Evolutionary conservation across 768 basidiomycete genomes (phyloP).

Genomic region (Lentinula detonsa): DNA sequence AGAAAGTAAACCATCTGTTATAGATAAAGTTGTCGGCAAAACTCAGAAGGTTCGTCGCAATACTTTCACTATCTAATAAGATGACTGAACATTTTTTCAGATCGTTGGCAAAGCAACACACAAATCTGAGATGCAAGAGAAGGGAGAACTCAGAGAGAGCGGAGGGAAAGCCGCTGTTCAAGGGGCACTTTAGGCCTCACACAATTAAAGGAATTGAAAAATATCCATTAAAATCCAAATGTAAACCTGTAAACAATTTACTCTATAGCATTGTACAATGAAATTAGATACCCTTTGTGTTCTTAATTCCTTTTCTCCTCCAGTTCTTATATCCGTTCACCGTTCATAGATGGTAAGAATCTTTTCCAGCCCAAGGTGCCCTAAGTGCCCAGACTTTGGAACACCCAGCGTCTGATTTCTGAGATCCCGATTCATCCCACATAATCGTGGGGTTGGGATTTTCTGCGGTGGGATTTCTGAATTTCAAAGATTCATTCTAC

Average conservation of each 20-base stretch:
- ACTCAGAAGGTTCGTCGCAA: slow-evolving; percentile 39
- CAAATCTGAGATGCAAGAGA: slow-evolving; percentile 48
- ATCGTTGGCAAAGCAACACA: slow-evolving; percentile 41
- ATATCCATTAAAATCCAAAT: too few relatives aligned
- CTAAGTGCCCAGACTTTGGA: background rate
- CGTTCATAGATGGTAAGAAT: background rate
- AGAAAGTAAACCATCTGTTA: slow-evolving; percentile 32
- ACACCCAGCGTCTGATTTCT: background rate
- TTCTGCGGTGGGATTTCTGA: background rate
- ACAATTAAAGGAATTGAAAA: too few relatives aligned
- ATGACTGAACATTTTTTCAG: slow-evolving; percentile 18
- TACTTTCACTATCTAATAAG: background rate
- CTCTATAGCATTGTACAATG: too few relatives aligned
- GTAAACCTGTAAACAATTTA: too few relatives aligned
- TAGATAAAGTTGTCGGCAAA: slow-evolving; percentile 56
- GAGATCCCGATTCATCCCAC: background rate
- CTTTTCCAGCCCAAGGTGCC: slow-evolving; percentile 1
- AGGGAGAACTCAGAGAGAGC: slow-evolving; percentile 48
- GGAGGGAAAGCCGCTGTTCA: slow-evolving; percentile 49
- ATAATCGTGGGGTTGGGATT: background rate
- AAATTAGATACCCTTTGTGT: too few relatives aligned
- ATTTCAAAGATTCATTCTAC: background rate
- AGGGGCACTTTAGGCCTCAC: too few relatives aligned
- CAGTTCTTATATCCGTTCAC: too few relatives aligned
- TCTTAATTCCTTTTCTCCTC: too few relatives aligned